Evolutionary conservation across 1,284 basidiomycete genomes (phyloP).

Genomic region (Papiliotrema nemorosa): DNA sequence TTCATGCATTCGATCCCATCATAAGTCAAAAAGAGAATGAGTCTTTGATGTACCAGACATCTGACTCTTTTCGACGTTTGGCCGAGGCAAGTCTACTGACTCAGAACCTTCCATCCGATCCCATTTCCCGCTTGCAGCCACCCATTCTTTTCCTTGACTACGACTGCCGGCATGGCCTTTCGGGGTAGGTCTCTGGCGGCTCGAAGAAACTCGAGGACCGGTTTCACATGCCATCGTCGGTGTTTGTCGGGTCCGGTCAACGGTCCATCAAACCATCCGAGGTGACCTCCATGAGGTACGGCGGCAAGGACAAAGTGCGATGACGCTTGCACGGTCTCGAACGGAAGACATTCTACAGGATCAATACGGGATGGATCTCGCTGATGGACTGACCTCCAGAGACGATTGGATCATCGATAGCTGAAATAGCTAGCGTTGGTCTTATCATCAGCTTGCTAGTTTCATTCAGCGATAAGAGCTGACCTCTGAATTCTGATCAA

Average conservation of each 20-base stretch:
- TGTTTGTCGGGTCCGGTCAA: slow-evolving; percentile 10
- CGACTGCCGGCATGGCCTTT: background rate
- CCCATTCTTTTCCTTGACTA: slow-evolving; percentile 8
- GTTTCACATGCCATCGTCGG: slow-evolving; percentile 23
- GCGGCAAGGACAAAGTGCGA: slow-evolving; percentile 66
- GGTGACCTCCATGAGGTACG: slow-evolving; percentile 83
- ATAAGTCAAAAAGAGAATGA: too few species aligned
- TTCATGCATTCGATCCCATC: too few species aligned
- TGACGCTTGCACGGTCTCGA: slow-evolving; percentile 58
- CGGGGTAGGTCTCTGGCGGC: slow-evolving; percentile 10
- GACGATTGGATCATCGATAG: slow-evolving; percentile 85
- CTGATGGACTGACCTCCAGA: slow-evolving; percentile 49
- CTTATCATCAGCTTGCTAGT: slow-evolving; percentile 13
- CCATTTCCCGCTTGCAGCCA: slow-evolving; percentile 11
- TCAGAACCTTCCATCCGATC: slow-evolving; percentile 16
- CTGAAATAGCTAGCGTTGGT: slow-evolving; percentile 71
- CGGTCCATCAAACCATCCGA: slow-evolving; percentile 85
- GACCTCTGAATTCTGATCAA: slow-evolving; percentile 43
- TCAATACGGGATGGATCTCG: background rate
- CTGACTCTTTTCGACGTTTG: too few species aligned
- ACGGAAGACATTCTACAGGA: slow-evolving; percentile 47
- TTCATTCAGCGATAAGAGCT: slow-evolving; percentile 5
- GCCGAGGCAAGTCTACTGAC: background rate
- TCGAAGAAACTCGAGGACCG: slow-evolving; percentile 20
- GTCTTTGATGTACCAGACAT: too few species aligned